Conservation (phyloP, 2,329 filamentous ascomycete species). For the Alternaria incomplexa region DNA sequence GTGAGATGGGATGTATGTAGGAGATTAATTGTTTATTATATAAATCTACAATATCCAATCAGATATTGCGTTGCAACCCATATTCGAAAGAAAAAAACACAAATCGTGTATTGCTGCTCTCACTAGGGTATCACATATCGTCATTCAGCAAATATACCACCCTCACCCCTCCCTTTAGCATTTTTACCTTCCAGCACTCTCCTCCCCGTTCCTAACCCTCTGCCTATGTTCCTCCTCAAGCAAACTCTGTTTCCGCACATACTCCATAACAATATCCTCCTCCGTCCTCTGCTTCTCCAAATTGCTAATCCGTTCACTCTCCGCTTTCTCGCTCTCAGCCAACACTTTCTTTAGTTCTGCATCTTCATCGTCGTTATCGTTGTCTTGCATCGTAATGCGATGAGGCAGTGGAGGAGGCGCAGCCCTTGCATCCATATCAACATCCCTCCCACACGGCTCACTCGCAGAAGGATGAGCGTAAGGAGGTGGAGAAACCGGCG, state of each 20-base stretch:
- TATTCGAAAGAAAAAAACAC: not conserved
- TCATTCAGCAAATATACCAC: not conserved
- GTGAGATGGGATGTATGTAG: not conserved
- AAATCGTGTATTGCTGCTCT: not conserved
- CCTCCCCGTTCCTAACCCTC: not conserved
- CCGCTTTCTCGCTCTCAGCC: constrained; percentile 34
- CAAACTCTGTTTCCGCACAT: constrained; percentile 77
- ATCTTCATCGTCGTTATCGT: constrained; percentile 22
- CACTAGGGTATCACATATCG: not conserved
- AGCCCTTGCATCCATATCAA: not conserved
- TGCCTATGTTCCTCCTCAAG: constrained; percentile 59
- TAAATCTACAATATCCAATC: not conserved
- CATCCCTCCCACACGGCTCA: too few relatives aligned
- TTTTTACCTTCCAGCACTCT: not conserved
- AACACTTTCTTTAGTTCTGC: constrained; percentile 36
- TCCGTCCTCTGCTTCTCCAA: constrained; percentile 59
- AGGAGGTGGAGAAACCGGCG: not conserved
- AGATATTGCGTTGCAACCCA: not conserved
- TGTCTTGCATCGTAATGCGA: not conserved
- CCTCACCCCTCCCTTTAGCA: not conserved
- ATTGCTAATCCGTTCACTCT: constrained; percentile 50
- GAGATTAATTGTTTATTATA: not conserved
- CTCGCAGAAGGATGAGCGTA: not conserved
- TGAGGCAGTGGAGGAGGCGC: not conserved
- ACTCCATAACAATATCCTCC: constrained; percentile 77